phyloP scores from a whole-genome alignment of 2,329 filamentous ascomycete genomes.

The Hansfordia pulvinata region DNA sequence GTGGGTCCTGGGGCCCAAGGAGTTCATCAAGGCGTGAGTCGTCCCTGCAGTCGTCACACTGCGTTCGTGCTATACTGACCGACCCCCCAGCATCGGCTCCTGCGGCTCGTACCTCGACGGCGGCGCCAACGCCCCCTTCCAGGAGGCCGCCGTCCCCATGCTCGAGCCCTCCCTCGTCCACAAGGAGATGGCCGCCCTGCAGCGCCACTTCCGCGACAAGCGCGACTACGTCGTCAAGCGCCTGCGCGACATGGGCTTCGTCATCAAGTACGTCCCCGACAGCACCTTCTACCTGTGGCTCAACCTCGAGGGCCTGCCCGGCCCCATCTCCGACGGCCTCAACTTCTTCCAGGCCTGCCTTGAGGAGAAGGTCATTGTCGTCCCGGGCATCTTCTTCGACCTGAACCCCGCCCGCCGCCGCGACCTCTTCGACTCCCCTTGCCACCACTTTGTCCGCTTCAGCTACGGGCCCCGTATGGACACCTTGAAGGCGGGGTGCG shows the following conservation, averaged over 20 bases:
- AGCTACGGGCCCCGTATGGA: slow-evolving; percentile 79
- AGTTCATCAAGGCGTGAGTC: slow-evolving; percentile 73
- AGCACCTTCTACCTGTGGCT: slow-evolving; percentile 87
- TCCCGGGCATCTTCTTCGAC: slow-evolving; percentile 96
- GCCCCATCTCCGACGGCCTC: slow-evolving; percentile 78
- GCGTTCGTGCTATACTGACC: slow-evolving; percentile 2
- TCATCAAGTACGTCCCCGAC: slow-evolving; percentile 71
- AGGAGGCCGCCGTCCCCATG: slow-evolving; percentile 86
- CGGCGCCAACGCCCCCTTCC: slow-evolving; percentile 88
- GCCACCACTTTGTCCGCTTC: slow-evolving; percentile 75
- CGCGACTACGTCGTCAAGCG: slow-evolving; percentile 79
- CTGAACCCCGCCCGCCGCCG: slow-evolving; percentile 80
- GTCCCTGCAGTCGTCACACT: neutral
- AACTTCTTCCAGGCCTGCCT: slow-evolving; percentile 96
- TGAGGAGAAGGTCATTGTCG: slow-evolving; percentile 89
- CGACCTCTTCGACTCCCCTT: slow-evolving; percentile 88
- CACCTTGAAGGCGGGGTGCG: slow-evolving; percentile 61
- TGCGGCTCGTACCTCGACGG: slow-evolving; percentile 92
- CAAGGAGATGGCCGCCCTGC: slow-evolving; percentile 78
- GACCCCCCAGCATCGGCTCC: slow-evolving; percentile 50
- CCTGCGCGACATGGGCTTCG: slow-evolving; percentile 75
- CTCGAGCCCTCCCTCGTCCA: slow-evolving; percentile 74
- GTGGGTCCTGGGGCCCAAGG: slow-evolving; percentile 92
- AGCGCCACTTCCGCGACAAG: slow-evolving; percentile 81
- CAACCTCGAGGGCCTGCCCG: slow-evolving; percentile 54